Evolutionary conservation across 2,329 filamentous ascomycete species (phyloP), one percentile per base, ranked within the genome.

Genomic region (Alternaria postmessia): DNA sequence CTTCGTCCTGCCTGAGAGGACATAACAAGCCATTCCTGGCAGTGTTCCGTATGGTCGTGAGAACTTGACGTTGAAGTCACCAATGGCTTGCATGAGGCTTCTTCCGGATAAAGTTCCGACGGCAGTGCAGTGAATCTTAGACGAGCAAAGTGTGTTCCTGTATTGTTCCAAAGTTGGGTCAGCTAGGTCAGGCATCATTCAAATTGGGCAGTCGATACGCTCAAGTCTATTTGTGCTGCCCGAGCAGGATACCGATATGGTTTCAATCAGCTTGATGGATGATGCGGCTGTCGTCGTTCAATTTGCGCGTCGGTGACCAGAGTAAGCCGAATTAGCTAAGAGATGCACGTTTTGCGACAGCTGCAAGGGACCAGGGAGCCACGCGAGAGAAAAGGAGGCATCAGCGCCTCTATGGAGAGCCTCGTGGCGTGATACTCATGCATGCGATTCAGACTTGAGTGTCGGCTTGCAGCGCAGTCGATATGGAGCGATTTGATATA

Each of bases 81-180:
- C 24, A 26, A 0, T 0, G 24, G 24, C 24, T 26, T 26, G 24
- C 24, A 26, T 26, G 24, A 26, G 24, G 24, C 24, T 26, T 26
- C 9, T 18, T 18, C 18, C 18, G 18, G 18, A 18, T 18, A 11
- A 38, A 38, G 34, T n/a, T n/a, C 16, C 1, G 6, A 38, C 34
- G 0, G 34, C 11, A 0, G 36, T 20, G 36, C 0, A 11, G n/a
- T 0, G 4, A 20, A 9, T 20, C n/a, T 20, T 0, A 8, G 2
- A 39, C 0, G 2, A n/a, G 16, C 36, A 18, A 8, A 38, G 16
- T n/a, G 36, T 16, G 1, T 38, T 3, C 16, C 36, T 38, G 1
- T 0, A 0, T 12, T 18, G 0, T 26, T 26, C 24, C 24, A 26
- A 26, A 0, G 24, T 32, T 12, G 11, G 30, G 11, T 32, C 30